These are phyloP conservation scores for Globisporangium cylindrosporum DNA, from an alignment of 352 stramenopile genomes.

Conservation along the genomic window DNA sequence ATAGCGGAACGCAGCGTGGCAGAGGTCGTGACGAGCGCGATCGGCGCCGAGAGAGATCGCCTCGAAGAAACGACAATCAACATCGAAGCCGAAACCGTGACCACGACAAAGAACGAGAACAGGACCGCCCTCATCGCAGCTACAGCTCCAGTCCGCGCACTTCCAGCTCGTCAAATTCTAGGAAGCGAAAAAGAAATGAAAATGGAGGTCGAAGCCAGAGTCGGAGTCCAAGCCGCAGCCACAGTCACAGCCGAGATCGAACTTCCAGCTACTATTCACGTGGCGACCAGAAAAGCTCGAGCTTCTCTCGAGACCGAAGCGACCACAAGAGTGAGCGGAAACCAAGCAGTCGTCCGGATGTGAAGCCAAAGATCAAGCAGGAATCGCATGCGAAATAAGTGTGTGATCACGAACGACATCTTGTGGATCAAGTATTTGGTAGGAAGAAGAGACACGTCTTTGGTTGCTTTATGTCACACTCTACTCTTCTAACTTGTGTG, in stretches of 20 bases:
- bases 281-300: constrained; percentile 12
- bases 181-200: constrained; percentile 41
- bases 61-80: constrained; percentile 11
- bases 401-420: background rate
- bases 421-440: constrained; percentile 3
- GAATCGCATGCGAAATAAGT: constrained; percentile 11
- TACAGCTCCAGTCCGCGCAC: constrained; percentile 34
- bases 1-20: constrained; percentile 9
- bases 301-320: constrained; percentile 15
- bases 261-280: constrained; percentile 17
- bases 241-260: constrained; percentile 35
- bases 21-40: constrained; percentile 14
- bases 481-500: background rate
- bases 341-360: constrained; percentile 1
- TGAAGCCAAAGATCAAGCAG: constrained; percentile 16
- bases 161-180: constrained; percentile 28
- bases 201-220: constrained; percentile 31
- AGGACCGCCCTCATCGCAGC: constrained; percentile 30
- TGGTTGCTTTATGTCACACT: background rate
- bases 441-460: background rate
- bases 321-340: constrained; percentile 11
- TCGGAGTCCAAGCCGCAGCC: constrained; percentile 42
- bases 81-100: constrained; percentile 31
- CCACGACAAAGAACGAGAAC: constrained; percentile 22
- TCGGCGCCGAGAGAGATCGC: constrained; percentile 17